Conservation (phyloP, 2,329 filamentous ascomycete species). For the Ascochyta lentis region DNA sequence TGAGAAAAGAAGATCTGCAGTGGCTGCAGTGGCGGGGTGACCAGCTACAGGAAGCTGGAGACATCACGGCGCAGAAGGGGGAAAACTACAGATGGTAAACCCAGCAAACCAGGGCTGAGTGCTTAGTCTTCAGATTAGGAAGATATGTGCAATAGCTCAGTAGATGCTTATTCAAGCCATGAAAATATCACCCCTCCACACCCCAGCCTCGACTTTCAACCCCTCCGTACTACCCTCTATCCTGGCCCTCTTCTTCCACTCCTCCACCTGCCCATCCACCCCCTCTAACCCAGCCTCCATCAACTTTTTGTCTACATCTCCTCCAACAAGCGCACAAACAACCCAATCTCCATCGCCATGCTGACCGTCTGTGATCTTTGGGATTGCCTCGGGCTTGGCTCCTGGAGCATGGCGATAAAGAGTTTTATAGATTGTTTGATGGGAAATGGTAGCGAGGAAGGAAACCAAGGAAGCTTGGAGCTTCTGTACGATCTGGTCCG, state of each 20-base stretch:
- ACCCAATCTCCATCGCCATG: conserved; percentile 6
- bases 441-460: not conserved
- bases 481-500: not conserved
- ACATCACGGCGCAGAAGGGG: not conserved
- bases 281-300: not conserved
- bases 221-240: not conserved
- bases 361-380: not conserved
- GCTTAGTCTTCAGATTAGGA: not conserved
- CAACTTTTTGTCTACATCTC: not conserved
- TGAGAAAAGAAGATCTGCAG: too few relatives aligned
- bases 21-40: too few relatives aligned
- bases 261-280: not conserved
- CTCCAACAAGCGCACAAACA: not conserved
- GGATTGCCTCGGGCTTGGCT: not conserved
- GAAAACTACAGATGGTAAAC: not conserved
- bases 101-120: not conserved
- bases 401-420: conserved; percentile 2
- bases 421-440: not conserved
- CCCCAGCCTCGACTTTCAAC: not conserved
- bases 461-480: not conserved
- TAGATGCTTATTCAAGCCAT: not conserved
- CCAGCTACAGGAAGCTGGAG: not conserved
- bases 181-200: conserved; percentile 9
- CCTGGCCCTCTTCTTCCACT: not conserved
- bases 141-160: not conserved